A percentile compares a stretch with the other conserved stretches of the same genome.
Evolutionary conservation across 2,329 filamentous ascomycete species (phyloP).

Genomic region (Colletotrichum camelliae): DNA sequence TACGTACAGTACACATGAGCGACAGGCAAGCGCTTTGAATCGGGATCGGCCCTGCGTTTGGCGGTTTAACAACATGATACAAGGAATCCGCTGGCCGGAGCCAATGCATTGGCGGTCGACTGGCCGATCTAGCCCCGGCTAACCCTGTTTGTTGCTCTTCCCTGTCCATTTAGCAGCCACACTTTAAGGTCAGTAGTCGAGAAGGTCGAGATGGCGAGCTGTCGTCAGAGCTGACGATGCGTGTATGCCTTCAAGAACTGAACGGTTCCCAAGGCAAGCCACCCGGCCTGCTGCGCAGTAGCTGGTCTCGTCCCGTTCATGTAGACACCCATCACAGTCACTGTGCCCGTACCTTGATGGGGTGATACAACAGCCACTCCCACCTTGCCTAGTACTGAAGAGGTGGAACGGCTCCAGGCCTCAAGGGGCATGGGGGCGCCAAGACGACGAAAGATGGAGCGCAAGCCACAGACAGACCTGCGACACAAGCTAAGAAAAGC

Average conservation of each 20-base stretch:
- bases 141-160: slow-evolving; percentile 12
- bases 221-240: slow-evolving; percentile 19
- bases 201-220: neutral
- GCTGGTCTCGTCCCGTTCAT: neutral
- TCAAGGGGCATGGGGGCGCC: neutral
- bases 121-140: neutral
- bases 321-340: neutral
- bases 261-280: neutral
- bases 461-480: neutral
- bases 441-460: neutral
- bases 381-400: neutral
- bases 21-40: slow-evolving; percentile 12
- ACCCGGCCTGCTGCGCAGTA: neutral
- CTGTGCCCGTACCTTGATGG: slow-evolving; percentile 1
- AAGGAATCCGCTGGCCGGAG: neutral
- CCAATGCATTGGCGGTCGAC: slow-evolving; percentile 5
- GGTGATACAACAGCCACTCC: neutral
- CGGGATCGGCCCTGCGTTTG: slow-evolving; percentile 15
- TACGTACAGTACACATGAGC: neutral
- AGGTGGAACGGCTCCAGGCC: neutral
- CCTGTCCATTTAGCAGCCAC: slow-evolving; percentile 5
- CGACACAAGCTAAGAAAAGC: neutral
- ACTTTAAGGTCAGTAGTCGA: neutral
- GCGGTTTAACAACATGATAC: slow-evolving; percentile 13
- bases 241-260: neutral